These are phyloP conservation scores for Xylaria acuta DNA, from an alignment of 495 filamentous ascomycete species.

Conservation along the genomic window DNA sequence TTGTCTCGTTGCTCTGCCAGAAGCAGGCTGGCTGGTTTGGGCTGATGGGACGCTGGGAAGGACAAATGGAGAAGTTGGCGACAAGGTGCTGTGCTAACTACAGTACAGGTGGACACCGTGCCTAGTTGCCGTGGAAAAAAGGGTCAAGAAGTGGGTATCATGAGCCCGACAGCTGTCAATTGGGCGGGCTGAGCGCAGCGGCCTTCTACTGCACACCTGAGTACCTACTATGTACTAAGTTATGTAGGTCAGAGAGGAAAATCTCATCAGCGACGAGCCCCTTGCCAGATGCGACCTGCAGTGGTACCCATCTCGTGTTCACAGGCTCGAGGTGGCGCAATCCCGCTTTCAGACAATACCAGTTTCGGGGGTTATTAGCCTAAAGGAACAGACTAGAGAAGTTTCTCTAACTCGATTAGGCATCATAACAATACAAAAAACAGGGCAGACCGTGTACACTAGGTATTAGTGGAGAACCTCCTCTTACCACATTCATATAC, in stretches of 20 bases:
- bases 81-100: background rate
- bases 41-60: constrained; percentile 2
- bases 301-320: constrained; percentile 1
- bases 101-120: background rate
- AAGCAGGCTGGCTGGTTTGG: constrained; percentile 20
- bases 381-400: background rate
- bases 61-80: background rate
- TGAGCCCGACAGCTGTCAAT: background rate
- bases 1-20: constrained; percentile 29
- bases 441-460: background rate
- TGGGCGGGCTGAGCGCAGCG: too few species aligned
- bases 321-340: background rate
- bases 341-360: constrained; percentile 11
- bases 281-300: background rate
- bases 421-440: background rate
- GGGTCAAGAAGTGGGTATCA: constrained; percentile 1
- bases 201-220: too few species aligned
- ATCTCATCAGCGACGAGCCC: too few species aligned
- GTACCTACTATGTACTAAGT: too few species aligned
- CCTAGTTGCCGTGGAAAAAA: constrained; percentile 15
- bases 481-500: too few species aligned
- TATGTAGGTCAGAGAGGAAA: too few species aligned
- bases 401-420: background rate
- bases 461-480: too few species aligned
- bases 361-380: background rate